These are phyloP conservation scores for Metschnikowia kunwiensis DNA, from an alignment of 805 yeast genomes.

Conservation along the genomic window DNA sequence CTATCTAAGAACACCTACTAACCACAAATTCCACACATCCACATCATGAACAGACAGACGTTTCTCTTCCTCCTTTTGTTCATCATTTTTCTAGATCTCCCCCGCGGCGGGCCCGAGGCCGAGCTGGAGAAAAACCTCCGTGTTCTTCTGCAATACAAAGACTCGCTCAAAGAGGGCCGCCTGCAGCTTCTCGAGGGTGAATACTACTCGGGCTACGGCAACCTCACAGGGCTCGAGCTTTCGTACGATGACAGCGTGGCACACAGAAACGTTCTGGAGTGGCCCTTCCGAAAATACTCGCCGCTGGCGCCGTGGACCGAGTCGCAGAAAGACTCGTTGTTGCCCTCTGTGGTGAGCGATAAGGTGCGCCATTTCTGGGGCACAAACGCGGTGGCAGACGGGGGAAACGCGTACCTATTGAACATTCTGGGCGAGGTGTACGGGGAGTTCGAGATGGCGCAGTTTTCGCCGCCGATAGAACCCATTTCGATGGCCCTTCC, in stretches of 20 bases:
- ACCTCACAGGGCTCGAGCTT: constrained; percentile 67
- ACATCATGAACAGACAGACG: constrained; percentile 31
- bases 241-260: constrained; percentile 58
- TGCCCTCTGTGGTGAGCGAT: constrained; percentile 56
- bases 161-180: constrained; percentile 20
- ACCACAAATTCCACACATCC: background rate
- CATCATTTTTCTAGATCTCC: constrained; percentile 32
- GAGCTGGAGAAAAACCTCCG: constrained; percentile 25
- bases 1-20: background rate
- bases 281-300: constrained; percentile 52
- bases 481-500: constrained; percentile 27
- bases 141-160: constrained; percentile 26
- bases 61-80: constrained; percentile 31
- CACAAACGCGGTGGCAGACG: constrained; percentile 10
- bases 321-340: constrained; percentile 49
- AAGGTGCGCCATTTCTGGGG: constrained; percentile 56
- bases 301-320: constrained; percentile 45
- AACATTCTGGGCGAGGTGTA: constrained; percentile 49
- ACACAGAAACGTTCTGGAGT: constrained; percentile 46
- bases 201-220: constrained; percentile 57
- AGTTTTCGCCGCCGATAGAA: constrained; percentile 14
- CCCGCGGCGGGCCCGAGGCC: constrained; percentile 29
- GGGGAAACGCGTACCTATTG: constrained; percentile 28
- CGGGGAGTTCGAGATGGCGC: constrained; percentile 37
- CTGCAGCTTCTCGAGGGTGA: constrained; percentile 36